Base-by-base conservation (phyloP, 176 grass and related monocot species). In the Carex kokanica region DNA sequence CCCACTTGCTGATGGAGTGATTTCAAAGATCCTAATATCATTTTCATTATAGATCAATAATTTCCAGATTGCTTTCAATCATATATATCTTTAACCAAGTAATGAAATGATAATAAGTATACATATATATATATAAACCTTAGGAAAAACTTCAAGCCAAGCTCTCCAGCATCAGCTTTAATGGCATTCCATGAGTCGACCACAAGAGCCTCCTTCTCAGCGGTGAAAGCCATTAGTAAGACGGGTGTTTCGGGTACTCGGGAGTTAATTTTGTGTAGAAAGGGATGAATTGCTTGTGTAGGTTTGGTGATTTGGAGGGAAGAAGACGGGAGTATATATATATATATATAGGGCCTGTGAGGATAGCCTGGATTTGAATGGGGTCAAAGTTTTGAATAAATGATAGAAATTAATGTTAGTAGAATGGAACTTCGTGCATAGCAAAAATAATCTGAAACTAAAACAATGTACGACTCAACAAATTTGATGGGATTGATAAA, bases 141-240 rank as follows among this genome's bases (percentile, higher is more conserved):
- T 34, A 88, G 79, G 74, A 88, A 85, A 81, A 88, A 81, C 63
- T 84, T 88, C 23, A 88, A 56, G 45, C 80, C 86, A 6, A 84
- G 41, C 27, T 78, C 74, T 9, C 60, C 80, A 7, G 86, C 60
- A 52, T 84, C 86, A 54, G 72, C 75, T 32, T 64, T 88, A 23
- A 88, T 88, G 61, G 32, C 86, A 79, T 77, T 84, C 86, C 86
- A 84, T 60, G 86, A 84, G 24, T 84, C 60, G 23, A 84, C 25
- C 24, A 88, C 86, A 1, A 88, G 86, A 61, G 86, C 70, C 60
- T 88, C 86, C 59, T 88, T 65, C 47, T 88, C 71, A 17, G 81
- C 69, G 0, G 81, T 84, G 86, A 84, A 88, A 74, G 52, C 34
- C 68, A 74, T 84, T 74, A 43, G 31, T 74, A n/a, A 49, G 78